A percentile compares a stretch with the other conserved stretches of the same genome.
phyloP scores from a whole-genome alignment of 2,329 filamentous ascomycete species.

The Rugonectria rugulosa region DNA sequence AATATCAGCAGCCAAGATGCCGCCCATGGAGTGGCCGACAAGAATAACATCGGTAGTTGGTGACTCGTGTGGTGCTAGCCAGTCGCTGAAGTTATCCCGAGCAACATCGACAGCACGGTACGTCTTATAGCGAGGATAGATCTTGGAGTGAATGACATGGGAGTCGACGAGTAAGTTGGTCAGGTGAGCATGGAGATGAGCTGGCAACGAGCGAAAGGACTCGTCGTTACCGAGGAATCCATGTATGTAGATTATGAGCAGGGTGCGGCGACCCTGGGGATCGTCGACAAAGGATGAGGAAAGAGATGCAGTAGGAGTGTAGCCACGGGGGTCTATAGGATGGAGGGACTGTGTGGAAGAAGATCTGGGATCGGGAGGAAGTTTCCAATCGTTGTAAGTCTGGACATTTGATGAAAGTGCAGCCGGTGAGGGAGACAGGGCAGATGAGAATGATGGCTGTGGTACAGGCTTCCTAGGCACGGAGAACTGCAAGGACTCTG shows the following conservation, averaged over 20 bases:
- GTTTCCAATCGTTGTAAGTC: slow-evolving; percentile 16
- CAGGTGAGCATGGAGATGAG: slow-evolving; percentile 81
- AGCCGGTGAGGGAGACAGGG: slow-evolving; percentile 17
- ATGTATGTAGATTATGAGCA: slow-evolving; percentile 86
- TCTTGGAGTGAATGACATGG: slow-evolving; percentile 85
- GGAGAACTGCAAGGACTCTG: not conserved
- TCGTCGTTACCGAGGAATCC: slow-evolving; percentile 90
- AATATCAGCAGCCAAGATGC: slow-evolving; percentile 81
- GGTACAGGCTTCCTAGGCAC: not conserved
- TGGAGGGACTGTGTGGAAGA: slow-evolving; percentile 57
- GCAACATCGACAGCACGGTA: slow-evolving; percentile 76
- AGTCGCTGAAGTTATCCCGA: slow-evolving; percentile 82
- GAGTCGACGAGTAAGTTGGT: slow-evolving; percentile 71
- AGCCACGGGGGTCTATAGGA: slow-evolving; percentile 30
- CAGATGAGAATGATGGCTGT: slow-evolving; percentile 10
- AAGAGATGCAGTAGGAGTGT: slow-evolving; percentile 42
- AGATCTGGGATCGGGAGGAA: slow-evolving; percentile 53
- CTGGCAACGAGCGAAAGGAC: slow-evolving; percentile 87
- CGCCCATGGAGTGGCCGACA: slow-evolving; percentile 90
- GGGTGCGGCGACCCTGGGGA: slow-evolving; percentile 52
- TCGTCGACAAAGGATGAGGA: slow-evolving; percentile 30
- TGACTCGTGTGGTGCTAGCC: slow-evolving; percentile 81
- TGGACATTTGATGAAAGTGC: not conserved
- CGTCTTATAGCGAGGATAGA: slow-evolving; percentile 82
- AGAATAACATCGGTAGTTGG: slow-evolving; percentile 79